phyloP scores from a whole-genome alignment of 345 rosid species.

The Eucalyptus tenuipes region DNA sequence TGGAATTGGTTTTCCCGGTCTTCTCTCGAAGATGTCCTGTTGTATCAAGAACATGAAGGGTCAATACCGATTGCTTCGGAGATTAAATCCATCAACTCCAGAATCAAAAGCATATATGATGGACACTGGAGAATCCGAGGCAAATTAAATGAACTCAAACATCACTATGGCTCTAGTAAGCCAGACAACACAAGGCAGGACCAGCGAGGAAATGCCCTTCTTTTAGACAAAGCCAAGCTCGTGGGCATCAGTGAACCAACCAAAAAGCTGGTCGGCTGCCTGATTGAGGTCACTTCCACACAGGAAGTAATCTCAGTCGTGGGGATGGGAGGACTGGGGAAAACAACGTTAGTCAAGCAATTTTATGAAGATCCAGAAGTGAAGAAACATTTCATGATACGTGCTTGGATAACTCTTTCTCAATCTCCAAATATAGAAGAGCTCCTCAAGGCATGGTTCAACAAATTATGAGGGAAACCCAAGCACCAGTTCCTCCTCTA shows the following conservation, averaged over 20 bases:
- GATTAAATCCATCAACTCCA: conserved; percentile 1
- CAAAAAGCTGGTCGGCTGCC: conserved; percentile 1
- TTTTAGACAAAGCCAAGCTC: conserved; percentile 11
- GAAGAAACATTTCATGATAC: no score
- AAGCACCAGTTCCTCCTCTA: no score
- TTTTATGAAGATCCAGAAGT: no score
- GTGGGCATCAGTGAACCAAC: conserved; percentile 19
- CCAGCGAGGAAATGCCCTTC: conserved; percentile 12
- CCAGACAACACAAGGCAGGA: background rate
- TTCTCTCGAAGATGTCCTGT: no score
- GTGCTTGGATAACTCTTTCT: no score
- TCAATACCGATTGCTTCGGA: conserved; percentile 3
- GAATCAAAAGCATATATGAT: background rate
- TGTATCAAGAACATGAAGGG: conserved; percentile 6
- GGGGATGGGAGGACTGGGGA: no score
- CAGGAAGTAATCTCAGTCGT: no score
- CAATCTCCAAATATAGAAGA: no score
- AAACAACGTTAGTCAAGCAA: no score
- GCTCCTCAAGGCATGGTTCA: no score
- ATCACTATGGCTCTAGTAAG: background rate
- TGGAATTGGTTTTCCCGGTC: background rate
- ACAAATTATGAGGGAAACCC: no score
- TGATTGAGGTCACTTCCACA: background rate
- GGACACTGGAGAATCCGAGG: conserved; percentile 1
- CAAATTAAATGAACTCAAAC: background rate